Conservation (phyloP, 1,139 yeast species). For the Taphrina sp. region DNA sequence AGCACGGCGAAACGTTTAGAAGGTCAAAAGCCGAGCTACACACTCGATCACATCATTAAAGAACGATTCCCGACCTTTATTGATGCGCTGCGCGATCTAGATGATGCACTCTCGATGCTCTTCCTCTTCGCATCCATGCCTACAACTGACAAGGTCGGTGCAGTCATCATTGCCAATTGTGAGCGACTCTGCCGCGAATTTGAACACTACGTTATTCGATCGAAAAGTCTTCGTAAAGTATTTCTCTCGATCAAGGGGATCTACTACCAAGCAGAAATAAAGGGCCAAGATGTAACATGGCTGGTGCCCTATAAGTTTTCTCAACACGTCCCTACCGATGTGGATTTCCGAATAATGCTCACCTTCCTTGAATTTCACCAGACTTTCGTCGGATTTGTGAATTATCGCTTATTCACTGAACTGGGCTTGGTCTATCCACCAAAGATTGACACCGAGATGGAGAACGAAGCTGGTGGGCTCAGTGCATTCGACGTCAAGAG, state of each 20-base stretch:
- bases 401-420: constrained; percentile 81
- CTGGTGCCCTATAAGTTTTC: constrained; percentile 96
- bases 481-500: constrained; percentile 71
- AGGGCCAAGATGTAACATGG: constrained; percentile 95
- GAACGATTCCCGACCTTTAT: constrained; percentile 93
- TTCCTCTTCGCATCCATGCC: constrained; percentile 93
- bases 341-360: constrained; percentile 94
- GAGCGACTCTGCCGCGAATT: constrained; percentile 86
- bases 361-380: constrained; percentile 95
- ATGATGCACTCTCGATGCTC: constrained; percentile 93
- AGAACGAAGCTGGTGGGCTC: constrained; percentile 87
- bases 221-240: constrained; percentile 76
- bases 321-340: constrained; percentile 87
- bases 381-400: constrained; percentile 80
- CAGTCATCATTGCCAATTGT: constrained; percentile 80
- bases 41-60: constrained; percentile 83
- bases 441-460: constrained; percentile 64
- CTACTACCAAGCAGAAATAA: constrained; percentile 83
- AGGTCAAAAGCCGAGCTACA: constrained; percentile 74
- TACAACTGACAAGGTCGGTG: constrained; percentile 78
- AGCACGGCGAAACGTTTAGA: constrained; percentile 84
- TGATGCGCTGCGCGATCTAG: constrained; percentile 89
- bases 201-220: constrained; percentile 90
- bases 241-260: constrained; percentile 97
- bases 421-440: constrained; percentile 90